Evolutionary conservation across 345 rosid species (phyloP).

Genomic region (Corchorus capsularis): DNA sequence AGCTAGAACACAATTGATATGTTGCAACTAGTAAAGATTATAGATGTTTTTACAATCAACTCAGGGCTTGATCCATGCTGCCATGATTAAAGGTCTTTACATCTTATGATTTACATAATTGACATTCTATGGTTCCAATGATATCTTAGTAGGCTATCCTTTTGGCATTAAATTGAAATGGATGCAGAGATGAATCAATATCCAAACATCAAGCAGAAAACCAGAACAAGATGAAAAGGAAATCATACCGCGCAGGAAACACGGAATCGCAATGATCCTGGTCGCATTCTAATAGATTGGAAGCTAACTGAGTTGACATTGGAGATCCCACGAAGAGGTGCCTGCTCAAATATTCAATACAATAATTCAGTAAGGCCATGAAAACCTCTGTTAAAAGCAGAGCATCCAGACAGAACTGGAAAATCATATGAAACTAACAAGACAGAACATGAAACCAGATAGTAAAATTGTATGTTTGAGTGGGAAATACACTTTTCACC

Average conservation of each 20-base stretch:
- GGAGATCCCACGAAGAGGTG: slow-evolving; percentile 30
- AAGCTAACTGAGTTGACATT: slow-evolving; percentile 37
- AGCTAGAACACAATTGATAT: background rate
- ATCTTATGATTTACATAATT: background rate
- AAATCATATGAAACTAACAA: background rate
- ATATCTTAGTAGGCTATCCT: background rate
- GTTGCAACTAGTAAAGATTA: background rate
- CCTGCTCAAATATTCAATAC: slow-evolving; percentile 32
- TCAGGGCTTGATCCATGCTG: background rate
- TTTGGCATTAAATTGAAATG: background rate
- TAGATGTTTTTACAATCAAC: background rate
- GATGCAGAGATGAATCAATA: background rate
- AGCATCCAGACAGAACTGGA: background rate
- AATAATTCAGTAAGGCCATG: background rate
- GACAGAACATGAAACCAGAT: background rate
- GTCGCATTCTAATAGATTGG: slow-evolving; percentile 36
- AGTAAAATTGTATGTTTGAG: background rate
- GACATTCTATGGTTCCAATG: background rate
- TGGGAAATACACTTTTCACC: background rate
- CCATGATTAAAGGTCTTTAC: background rate
- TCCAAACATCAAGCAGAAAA: background rate
- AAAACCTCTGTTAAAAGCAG: background rate
- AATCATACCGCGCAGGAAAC: slow-evolving; percentile 52
- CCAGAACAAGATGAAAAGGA: background rate
- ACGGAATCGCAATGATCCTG: slow-evolving; percentile 28